Conservation (phyloP, 2,329 filamentous ascomycete species). For the Dactylellina parvicollis region DNA sequence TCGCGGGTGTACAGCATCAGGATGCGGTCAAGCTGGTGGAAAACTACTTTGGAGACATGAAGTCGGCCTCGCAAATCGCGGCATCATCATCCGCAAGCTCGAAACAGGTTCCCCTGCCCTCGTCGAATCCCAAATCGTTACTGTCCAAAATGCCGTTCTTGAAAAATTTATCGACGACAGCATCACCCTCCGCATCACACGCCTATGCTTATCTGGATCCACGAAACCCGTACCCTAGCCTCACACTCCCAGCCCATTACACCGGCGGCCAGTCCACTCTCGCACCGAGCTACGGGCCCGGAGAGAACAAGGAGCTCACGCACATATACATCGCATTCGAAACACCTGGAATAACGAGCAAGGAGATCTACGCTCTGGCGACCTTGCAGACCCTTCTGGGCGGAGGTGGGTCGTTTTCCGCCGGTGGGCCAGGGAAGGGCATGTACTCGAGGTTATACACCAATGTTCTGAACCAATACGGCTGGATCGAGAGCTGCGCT, state of each 20-base stretch:
- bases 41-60: constrained; percentile 92
- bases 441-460: constrained; percentile 99
- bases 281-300: constrained; percentile 24
- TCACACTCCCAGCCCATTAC: constrained; percentile 73
- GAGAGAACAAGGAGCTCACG: constrained; percentile 67
- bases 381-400: constrained; percentile 95
- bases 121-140: constrained; percentile 68
- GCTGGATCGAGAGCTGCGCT: constrained; percentile 95
- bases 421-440: constrained; percentile 94
- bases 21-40: constrained; percentile 82
- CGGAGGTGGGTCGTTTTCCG: constrained; percentile 94
- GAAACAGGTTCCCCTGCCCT: constrained; percentile 60
- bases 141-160: constrained; percentile 88
- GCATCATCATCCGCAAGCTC: constrained; percentile 64
- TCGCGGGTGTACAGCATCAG: constrained; percentile 86
- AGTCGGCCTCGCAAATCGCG: constrained; percentile 64
- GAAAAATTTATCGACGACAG: constrained; percentile 84
- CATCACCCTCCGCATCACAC: constrained; percentile 70
- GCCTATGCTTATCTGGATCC: constrained; percentile 59
- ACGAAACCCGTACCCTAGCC: constrained; percentile 54
- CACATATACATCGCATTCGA: constrained; percentile 97
- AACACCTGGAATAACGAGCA: constrained; percentile 85
- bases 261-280: constrained; percentile 80
- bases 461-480: constrained; percentile 95
- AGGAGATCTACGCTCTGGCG: constrained; percentile 95